phyloP scores from a whole-genome alignment of 2,329 filamentous ascomycete species.

The Fusarium nematophilum region DNA sequence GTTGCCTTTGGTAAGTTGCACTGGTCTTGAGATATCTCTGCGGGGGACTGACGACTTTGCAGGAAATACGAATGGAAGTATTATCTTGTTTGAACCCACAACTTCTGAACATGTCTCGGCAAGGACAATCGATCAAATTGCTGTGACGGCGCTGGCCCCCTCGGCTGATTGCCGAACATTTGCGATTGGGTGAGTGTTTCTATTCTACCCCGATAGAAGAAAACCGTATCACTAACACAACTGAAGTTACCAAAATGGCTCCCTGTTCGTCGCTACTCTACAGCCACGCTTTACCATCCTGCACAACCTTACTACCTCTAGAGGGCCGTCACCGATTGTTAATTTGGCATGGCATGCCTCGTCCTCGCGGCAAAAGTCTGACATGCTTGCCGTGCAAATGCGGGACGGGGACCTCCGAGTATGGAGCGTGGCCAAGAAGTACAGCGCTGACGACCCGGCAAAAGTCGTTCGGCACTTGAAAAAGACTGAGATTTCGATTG shows the following conservation, averaged over 20 bases:
- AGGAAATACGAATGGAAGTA: constrained; percentile 93
- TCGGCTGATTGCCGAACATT: constrained; percentile 92
- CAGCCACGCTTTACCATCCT: constrained; percentile 94
- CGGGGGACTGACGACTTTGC: constrained; percentile 27
- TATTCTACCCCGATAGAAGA: background rate
- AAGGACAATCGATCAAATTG: constrained; percentile 89
- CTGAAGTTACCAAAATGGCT: constrained; percentile 92
- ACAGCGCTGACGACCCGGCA: constrained; percentile 77
- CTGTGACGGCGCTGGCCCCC: constrained; percentile 92
- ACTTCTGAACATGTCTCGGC: constrained; percentile 93
- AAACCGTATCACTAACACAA: constrained; percentile 18
- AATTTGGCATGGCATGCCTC: constrained; percentile 95
- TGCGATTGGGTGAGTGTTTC: constrained; percentile 83
- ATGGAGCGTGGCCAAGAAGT: constrained; percentile 92
- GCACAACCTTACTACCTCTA: constrained; percentile 88
- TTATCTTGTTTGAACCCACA: constrained; percentile 93
- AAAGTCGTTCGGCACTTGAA: constrained; percentile 91
- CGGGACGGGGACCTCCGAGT: constrained; percentile 92
- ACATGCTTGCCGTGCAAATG: constrained; percentile 96
- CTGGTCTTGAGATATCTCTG: constrained; percentile 9
- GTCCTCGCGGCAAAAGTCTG: constrained; percentile 93
- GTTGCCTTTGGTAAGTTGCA: constrained; percentile 86
- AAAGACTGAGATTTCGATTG: constrained; percentile 76
- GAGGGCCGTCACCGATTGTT: constrained; percentile 87
- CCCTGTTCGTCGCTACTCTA: constrained; percentile 87